Evolutionary conservation across 345 rosid species (phyloP), one percentile per base, ranked within the genome.

Genomic region (Odontarrhena argentea): DNA sequence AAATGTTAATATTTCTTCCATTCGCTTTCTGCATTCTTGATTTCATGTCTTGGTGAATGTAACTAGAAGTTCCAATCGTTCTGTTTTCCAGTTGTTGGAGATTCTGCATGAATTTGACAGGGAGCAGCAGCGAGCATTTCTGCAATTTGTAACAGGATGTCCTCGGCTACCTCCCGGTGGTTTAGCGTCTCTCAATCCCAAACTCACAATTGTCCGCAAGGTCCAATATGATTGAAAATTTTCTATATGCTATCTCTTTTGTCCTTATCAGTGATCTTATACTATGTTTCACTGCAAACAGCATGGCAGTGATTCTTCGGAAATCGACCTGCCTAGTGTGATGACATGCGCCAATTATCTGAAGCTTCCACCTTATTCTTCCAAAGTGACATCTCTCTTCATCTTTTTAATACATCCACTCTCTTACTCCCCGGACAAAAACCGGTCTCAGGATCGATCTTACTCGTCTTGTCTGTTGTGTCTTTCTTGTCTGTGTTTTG

Each of bases 281-380:
- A 14, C 34, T 6, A 24, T 45, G 12, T 10, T 55, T 24, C 61
- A 7, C 52, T 65, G 24, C 58, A 67, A 42, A 70, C 89, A 93
- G 98, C 89, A 83, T 42, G 84, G 86, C 52, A 79, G 87, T 81
- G 82, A 78, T 59, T 76, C 75, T 45, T 86, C 80, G 1, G 94
- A 93, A 71, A 76, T 76, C 2, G 98, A 90, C 80, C 76, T 93
- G 52, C 98, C 97, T 35, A 90, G 98, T 41, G 98, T 93, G 78
- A 93, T 90, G 98, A 93, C 98, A 37, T 90, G 97, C 64, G 98
- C 97, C 64, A 93, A 93, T 80, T 93, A 93, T 70, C 84, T 93
- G 70, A 93, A 93, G 84, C 80, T 93, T 63, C 98, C 98, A 2
- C 89, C 97, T 53, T 93, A 90, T 73, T 82, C 97, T 62, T 83